phyloP scores from a whole-genome alignment of 306 rosid species.

The Hippophae gyantsensis region DNA sequence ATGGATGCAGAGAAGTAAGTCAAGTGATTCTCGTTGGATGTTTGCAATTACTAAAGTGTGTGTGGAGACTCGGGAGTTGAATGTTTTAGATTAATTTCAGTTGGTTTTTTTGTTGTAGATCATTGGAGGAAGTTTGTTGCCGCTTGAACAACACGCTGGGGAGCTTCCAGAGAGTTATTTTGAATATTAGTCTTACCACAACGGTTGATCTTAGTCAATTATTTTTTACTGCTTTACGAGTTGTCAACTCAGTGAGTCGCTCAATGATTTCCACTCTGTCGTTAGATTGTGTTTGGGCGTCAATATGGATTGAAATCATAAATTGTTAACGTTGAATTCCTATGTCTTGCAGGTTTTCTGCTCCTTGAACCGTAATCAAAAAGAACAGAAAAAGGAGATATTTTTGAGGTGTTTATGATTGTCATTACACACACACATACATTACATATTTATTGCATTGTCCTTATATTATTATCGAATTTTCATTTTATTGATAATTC shows the following conservation, averaged over 20 bases:
- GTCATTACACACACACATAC: no score
- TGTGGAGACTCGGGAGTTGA: slow-evolving; percentile 1
- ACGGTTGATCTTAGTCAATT: slow-evolving; percentile 41
- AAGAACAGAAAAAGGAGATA: slow-evolving; percentile 35
- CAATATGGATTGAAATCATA: neutral
- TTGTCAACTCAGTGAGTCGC: slow-evolving; percentile 56
- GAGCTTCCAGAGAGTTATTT: slow-evolving; percentile 35
- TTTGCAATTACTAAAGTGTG: neutral
- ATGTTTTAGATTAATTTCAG: slow-evolving; percentile 10
- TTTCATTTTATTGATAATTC: slow-evolving; percentile 20
- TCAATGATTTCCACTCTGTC: slow-evolving; percentile 1
- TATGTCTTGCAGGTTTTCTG: slow-evolving; percentile 43
- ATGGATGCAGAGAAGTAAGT: slow-evolving; percentile 75
- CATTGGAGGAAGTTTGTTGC: slow-evolving; percentile 51
- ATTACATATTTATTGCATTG: neutral
- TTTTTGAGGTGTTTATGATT: slow-evolving; percentile 41
- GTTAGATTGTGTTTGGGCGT: neutral
- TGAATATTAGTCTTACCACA: slow-evolving; percentile 20
- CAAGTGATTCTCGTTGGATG: slow-evolving; percentile 7
- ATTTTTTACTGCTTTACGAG: slow-evolving; percentile 38
- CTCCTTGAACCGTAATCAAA: slow-evolving; percentile 39
- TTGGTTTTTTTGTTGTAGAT: slow-evolving; percentile 48
- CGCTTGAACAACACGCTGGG: slow-evolving; percentile 33
- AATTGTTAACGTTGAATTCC: neutral
- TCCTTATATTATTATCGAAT: slow-evolving; percentile 3